Conservation (phyloP, 1,284 basidiomycete species). For the Trichosporon ovoides region DNA sequence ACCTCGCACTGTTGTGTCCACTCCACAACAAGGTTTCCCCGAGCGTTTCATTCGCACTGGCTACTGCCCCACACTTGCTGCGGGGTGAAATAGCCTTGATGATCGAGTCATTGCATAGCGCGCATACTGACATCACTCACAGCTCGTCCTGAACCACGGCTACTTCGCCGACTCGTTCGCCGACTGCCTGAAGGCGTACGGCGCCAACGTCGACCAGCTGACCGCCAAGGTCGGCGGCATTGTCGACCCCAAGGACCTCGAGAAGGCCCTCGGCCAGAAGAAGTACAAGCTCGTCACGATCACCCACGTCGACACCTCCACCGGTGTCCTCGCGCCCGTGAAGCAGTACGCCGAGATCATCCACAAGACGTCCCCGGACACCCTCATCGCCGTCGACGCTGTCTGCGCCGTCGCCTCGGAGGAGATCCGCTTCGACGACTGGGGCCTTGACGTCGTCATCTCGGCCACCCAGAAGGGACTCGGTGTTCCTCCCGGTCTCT, state of each 20-base stretch:
- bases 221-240: constrained; percentile 75
- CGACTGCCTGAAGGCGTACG: constrained; percentile 80
- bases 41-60: not conserved
- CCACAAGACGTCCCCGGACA: constrained; percentile 72
- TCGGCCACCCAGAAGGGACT: constrained; percentile 94
- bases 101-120: not conserved
- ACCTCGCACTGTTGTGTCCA: not conserved
- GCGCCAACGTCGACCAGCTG: constrained; percentile 81
- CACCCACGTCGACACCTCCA: constrained; percentile 85
- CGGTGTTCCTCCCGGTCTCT: constrained; percentile 88
- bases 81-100: not conserved
- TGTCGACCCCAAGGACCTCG: constrained; percentile 54
- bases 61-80: not conserved
- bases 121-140: not conserved
- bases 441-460: constrained; percentile 86
- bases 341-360: constrained; percentile 72
- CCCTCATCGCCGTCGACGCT: constrained; percentile 82
- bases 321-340: constrained; percentile 82
- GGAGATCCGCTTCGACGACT: constrained; percentile 89
- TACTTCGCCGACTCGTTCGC: constrained; percentile 85
- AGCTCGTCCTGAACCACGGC: constrained; percentile 59
- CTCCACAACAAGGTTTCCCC: not conserved
- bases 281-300: constrained; percentile 88
- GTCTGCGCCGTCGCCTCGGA: constrained; percentile 96
- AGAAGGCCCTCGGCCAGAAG: constrained; percentile 64